Percentiles rank a stretch among this genome's conserved stretches.
Evolutionary conservation across 2,329 filamentous ascomycete genomes (phyloP).

Genomic region (Hymenoscyphus fructigenus): DNA sequence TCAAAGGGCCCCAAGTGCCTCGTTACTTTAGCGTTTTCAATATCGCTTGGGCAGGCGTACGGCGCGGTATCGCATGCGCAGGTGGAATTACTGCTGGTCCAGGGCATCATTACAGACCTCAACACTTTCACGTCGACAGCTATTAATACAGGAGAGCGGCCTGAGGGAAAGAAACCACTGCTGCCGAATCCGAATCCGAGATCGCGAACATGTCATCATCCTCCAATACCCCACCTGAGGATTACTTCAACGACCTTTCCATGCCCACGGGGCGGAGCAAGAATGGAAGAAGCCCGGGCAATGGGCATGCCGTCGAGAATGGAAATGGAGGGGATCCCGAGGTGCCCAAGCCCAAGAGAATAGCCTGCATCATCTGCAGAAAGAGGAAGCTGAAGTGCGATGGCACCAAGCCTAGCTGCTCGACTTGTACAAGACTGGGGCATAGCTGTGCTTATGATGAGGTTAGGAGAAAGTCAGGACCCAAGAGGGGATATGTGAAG

Average conservation of each 20-base stretch:
- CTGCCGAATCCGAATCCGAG: slow-evolving; percentile 1
- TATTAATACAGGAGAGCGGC: neutral
- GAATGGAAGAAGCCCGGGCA: slow-evolving; percentile 32
- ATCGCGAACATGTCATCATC: slow-evolving; percentile 33
- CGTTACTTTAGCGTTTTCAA: neutral
- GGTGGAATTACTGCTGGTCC: neutral
- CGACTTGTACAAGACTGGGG: slow-evolving; percentile 62
- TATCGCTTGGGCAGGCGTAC: neutral
- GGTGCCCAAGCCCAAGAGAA: slow-evolving; percentile 81
- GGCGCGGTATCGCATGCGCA: neutral
- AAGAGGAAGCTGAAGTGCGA: slow-evolving; percentile 83
- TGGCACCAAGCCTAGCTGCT: slow-evolving; percentile 63
- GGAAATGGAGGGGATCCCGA: slow-evolving; percentile 49
- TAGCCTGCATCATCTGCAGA: slow-evolving; percentile 91
- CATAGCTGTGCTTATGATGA: slow-evolving; percentile 70
- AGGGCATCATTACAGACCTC: neutral
- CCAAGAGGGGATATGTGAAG: slow-evolving; percentile 71
- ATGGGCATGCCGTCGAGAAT: slow-evolving; percentile 36
- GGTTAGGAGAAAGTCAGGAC: slow-evolving; percentile 68
- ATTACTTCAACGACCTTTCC: slow-evolving; percentile 58
- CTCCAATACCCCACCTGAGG: slow-evolving; percentile 40
- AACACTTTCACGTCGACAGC: neutral
- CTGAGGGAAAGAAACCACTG: neutral
- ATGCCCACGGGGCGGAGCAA: slow-evolving; percentile 40
- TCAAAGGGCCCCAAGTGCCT: neutral